Conservation (phyloP, 805 yeast genomes). For the Candida coleopterorum region DNA sequence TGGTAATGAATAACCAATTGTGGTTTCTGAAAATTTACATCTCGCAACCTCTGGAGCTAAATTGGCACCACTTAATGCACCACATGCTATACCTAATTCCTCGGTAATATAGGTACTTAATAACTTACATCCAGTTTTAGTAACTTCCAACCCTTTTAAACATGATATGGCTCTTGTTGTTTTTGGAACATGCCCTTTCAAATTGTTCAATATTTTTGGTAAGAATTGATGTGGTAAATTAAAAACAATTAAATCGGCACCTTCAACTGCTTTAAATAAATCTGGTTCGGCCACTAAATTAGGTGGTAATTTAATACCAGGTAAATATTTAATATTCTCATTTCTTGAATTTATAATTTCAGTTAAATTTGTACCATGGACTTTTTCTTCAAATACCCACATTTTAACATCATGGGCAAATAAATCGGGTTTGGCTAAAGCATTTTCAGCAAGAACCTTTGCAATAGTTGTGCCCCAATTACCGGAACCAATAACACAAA, state of each 20-base stretch:
- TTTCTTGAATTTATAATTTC: slow-evolving; percentile 40
- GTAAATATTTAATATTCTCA: slow-evolving; percentile 42
- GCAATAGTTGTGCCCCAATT: slow-evolving; percentile 48
- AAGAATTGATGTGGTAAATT: slow-evolving; percentile 45
- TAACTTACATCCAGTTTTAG: slow-evolving; percentile 39
- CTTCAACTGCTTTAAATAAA: slow-evolving; percentile 32
- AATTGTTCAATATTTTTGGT: slow-evolving; percentile 32
- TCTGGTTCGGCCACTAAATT: slow-evolving; percentile 40
- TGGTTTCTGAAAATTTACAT: slow-evolving; percentile 44
- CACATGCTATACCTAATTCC: slow-evolving; percentile 39
- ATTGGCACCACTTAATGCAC: slow-evolving; percentile 46
- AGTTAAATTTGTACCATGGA: slow-evolving; percentile 38
- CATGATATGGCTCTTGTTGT: slow-evolving; percentile 41
- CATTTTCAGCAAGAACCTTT: slow-evolving; percentile 41
- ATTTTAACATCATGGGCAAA: slow-evolving; percentile 36
- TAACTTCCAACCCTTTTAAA: slow-evolving; percentile 43
- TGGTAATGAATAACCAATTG: slow-evolving; percentile 39
- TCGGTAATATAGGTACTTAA: slow-evolving; percentile 41
- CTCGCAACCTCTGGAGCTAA: slow-evolving; percentile 44
- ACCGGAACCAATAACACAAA: slow-evolving; percentile 43
- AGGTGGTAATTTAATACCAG: slow-evolving; percentile 37
- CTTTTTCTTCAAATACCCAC: slow-evolving; percentile 43
- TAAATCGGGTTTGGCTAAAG: slow-evolving; percentile 33
- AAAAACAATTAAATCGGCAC: slow-evolving; percentile 40
- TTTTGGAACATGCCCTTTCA: slow-evolving; percentile 36